Evolutionary conservation across 2,329 filamentous ascomycete genomes (phyloP).

Genomic region (Colletotrichum eremochloae): DNA sequence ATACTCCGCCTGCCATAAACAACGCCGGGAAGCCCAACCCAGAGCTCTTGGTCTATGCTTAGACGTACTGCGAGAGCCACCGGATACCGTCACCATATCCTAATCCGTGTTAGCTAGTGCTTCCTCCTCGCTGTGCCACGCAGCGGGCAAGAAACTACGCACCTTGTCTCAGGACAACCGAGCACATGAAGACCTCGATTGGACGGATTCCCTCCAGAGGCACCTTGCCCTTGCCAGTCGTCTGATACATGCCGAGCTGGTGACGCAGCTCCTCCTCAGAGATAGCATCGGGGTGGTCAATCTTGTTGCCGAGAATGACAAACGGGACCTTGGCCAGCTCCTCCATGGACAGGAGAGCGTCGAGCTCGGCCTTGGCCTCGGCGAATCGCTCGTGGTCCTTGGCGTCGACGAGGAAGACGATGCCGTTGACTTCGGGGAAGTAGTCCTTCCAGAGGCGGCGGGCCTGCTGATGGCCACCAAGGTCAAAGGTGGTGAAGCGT

Average conservation of each 20-base stretch:
- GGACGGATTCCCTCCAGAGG: constrained; percentile 91
- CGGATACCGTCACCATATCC: constrained; percentile 91
- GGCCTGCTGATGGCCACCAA: constrained; percentile 94
- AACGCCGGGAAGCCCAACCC: constrained; percentile 26
- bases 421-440: constrained; percentile 95
- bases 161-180: constrained; percentile 97
- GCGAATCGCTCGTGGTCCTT: constrained; percentile 95
- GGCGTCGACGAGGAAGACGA: constrained; percentile 97
- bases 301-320: constrained; percentile 98
- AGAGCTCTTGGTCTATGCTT: constrained; percentile 52
- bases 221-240: constrained; percentile 95
- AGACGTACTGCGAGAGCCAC: constrained; percentile 94
- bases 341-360: constrained; percentile 96
- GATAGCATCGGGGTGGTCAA: constrained; percentile 95
- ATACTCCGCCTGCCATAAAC: constrained; percentile 31
- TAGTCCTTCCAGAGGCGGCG: constrained; percentile 97
- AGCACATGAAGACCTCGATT: constrained; percentile 99
- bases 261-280: constrained; percentile 96
- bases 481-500: constrained; percentile 93
- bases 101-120: constrained; percentile 49
- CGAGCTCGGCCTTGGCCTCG: constrained; percentile 97
- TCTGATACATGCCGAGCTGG: constrained; percentile 94
- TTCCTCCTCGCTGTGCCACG: not conserved
- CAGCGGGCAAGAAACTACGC: constrained; percentile 47
- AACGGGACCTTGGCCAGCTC: constrained; percentile 96